These are phyloP conservation scores for Westerdykella ornata DNA, from an alignment of 2,329 filamentous ascomycete genomes.

Conservation along the genomic window DNA sequence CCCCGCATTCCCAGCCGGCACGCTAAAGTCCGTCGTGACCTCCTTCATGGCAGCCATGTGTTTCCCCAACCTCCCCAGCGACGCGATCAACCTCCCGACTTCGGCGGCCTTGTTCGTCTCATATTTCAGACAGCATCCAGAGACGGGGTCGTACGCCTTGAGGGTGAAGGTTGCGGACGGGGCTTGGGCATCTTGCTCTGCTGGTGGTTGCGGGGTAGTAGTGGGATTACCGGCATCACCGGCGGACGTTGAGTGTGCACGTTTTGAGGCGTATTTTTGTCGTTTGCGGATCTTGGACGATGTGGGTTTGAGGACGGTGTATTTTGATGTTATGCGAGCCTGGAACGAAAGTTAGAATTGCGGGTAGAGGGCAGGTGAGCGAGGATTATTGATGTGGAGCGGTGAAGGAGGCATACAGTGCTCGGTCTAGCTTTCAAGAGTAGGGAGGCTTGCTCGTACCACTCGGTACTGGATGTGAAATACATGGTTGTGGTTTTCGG, in stretches of 20 bases:
- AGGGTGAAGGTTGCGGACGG: constrained; percentile 62
- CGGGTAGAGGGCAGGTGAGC: constrained; percentile 1
- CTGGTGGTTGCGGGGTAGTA: constrained; percentile 19
- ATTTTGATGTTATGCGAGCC: constrained; percentile 90
- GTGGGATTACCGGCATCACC: constrained; percentile 16
- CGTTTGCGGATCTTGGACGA: constrained; percentile 30
- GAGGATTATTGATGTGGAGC: no score
- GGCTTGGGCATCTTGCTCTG: constrained; percentile 21
- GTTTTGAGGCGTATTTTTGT: constrained; percentile 27
- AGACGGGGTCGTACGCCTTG: constrained; percentile 81
- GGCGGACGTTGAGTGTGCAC: constrained; percentile 2
- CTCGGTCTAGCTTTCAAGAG: constrained; percentile 80
- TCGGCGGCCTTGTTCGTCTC: constrained; percentile 85
- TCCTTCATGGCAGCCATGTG: constrained; percentile 49
- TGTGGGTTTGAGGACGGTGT: constrained; percentile 57
- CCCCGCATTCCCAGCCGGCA: constrained; percentile 21
- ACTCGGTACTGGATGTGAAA: constrained; percentile 75
- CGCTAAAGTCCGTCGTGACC: constrained; percentile 35
- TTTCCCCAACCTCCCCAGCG: constrained; percentile 68
- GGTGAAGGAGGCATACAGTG: constrained; percentile 54
- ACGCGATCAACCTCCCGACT: constrained; percentile 72
- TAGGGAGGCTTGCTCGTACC: constrained; percentile 79
- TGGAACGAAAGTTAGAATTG: constrained; percentile 37
- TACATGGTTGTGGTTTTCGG: constrained; percentile 54
- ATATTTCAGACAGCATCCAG: constrained; percentile 83